These are phyloP conservation scores for Poa pratensis DNA, from an alignment of 176 grass and related monocot genomes.

Conservation along the genomic window DNA sequence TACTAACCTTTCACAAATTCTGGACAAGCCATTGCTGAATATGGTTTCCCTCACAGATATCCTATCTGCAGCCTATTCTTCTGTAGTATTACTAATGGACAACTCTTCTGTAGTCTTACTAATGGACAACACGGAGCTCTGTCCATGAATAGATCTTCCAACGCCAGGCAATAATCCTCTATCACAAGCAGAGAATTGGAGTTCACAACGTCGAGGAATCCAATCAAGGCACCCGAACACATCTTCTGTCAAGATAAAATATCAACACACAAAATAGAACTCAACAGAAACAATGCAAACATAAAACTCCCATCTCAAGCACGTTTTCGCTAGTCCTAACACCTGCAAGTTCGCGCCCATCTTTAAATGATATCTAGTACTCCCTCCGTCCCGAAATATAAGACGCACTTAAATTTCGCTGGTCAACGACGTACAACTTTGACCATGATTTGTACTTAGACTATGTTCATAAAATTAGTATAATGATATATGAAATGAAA, in stretches of 20 bases:
- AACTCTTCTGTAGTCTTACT: constrained; percentile 28
- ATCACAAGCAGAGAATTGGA: constrained; percentile 33
- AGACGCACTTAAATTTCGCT: too few species aligned
- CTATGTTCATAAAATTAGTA: too few species aligned
- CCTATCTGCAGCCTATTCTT: constrained; percentile 29
- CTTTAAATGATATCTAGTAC: not conserved
- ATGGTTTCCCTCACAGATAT: constrained; percentile 11
- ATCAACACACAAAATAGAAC: constrained; percentile 4
- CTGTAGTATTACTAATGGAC: constrained; percentile 12
- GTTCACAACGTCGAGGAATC: constrained; percentile 38
- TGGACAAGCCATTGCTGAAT: constrained; percentile 17
- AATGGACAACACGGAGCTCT: constrained; percentile 19
- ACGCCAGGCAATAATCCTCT: constrained; percentile 34
- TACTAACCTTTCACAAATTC: constrained; percentile 50
- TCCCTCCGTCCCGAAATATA: too few species aligned
- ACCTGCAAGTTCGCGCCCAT: not conserved
- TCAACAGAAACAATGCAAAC: not conserved
- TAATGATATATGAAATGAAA: too few species aligned
- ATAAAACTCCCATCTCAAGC: not conserved
- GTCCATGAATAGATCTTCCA: constrained; percentile 25
- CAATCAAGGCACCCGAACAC: constrained; percentile 46
- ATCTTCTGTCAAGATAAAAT: constrained; percentile 49
- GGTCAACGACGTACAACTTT: too few species aligned
- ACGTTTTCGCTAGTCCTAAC: not conserved
- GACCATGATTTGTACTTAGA: too few species aligned